A percentile compares a stretch with the other conserved stretches of the same genome.
These are phyloP conservation scores for Kwoniella dejecticola DNA, from an alignment of 768 basidiomycete genomes.

Conservation along the genomic window DNA sequence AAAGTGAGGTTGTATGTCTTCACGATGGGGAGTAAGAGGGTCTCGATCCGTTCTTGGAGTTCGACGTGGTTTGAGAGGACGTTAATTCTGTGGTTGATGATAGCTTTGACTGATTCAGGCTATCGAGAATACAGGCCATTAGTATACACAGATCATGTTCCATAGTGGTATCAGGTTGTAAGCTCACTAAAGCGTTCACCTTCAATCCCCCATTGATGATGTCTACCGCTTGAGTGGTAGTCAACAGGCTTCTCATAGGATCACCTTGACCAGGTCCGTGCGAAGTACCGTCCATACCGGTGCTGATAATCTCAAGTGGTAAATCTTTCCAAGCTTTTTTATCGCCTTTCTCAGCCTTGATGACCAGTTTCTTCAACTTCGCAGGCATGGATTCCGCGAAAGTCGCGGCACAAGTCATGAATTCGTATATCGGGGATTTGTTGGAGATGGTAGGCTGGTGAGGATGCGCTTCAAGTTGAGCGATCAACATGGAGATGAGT, in stretches of 20 bases:
- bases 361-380: constrained; percentile 45
- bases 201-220: constrained; percentile 61
- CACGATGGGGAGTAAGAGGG: constrained; percentile 38
- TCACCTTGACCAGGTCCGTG: constrained; percentile 35
- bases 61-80: constrained; percentile 43
- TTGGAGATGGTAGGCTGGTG: constrained; percentile 46
- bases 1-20: constrained; percentile 44
- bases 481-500: constrained; percentile 70
- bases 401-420: constrained; percentile 67
- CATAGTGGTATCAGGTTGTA: no score
- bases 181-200: constrained; percentile 65
- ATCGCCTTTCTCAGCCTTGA: constrained; percentile 37
- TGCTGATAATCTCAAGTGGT: constrained; percentile 28
- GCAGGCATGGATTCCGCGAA: constrained; percentile 62
- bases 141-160: no score
- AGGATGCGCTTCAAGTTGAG: constrained; percentile 69
- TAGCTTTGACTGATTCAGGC: constrained; percentile 45
- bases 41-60: constrained; percentile 33
- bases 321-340: constrained; percentile 60
- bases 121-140: constrained; percentile 11
- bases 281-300: constrained; percentile 17
- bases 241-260: constrained; percentile 33
- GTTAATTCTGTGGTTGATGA: constrained; percentile 52
- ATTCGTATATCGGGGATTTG: constrained; percentile 42
- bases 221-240: constrained; percentile 71